Base-by-base conservation (phyloP, 768 basidiomycete species). In the Trichaptum fuscoviolaceum region DNA sequence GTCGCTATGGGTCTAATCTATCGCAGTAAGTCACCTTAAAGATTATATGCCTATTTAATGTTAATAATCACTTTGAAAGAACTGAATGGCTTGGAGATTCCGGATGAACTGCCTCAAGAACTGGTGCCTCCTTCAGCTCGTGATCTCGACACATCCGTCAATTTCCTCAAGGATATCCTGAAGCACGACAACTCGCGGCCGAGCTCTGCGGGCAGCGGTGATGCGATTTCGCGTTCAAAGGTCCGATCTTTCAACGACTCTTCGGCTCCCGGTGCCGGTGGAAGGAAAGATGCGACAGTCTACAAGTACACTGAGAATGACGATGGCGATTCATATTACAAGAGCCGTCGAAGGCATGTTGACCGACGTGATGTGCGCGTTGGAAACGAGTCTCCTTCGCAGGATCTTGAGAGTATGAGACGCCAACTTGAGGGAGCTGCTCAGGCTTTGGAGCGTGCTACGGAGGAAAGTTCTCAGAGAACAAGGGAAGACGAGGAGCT, bases 1-100 rank as follows among this genome's bases (percentile, higher is more conserved):
- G 92, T 98, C 67, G 97, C 97, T 0, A 99, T 99, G 96, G 95
- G 93, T 64, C 81, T 99, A 65, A 99, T 99, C 73, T 98, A 95
- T 78, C 89, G 97, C 73, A 85, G 96, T 98, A 79, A 71, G 92
- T 85, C 27, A 68, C 63, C 60, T 27, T 63, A 24, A 27, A 65
- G 26, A 7, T 36, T 58, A 15, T 34, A 10, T 17, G n/a, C 17
- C 17, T 61, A 57, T 52, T 20, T 27, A 1, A 25, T 17, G 2
- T 27, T n/a, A 24, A 26, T 17, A 1, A 4, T 15, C 65, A 23
- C 57, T 35, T 58, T 0, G n/a, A n/a, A 71, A 99, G 96, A 87
- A 58, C 83, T 99, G 25, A 97, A 96, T 75, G 96, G 97, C 10
- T 95, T 93, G 76, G 86, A 88, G 0, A 87, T 99, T 58, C 97